Conservation (phyloP, 805 yeast genomes). For the Saturnispora silvae region DNA sequence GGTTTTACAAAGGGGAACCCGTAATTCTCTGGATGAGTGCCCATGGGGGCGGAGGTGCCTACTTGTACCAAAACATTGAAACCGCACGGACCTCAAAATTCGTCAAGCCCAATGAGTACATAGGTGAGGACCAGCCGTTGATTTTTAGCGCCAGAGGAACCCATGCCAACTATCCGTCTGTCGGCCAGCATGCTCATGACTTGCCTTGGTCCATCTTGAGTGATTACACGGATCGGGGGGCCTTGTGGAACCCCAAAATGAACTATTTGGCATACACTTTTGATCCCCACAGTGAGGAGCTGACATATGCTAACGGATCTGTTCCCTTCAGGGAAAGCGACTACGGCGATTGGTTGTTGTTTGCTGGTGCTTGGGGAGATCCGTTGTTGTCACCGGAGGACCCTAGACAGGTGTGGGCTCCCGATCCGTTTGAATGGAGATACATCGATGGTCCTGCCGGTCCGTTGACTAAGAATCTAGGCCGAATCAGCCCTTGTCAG, state of each 20-base stretch:
- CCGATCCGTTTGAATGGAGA: constrained; percentile 81
- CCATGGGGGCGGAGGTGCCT: constrained; percentile 95
- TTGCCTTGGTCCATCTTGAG: constrained; percentile 82
- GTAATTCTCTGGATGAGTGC: constrained; percentile 92
- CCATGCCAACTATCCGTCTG: constrained; percentile 93
- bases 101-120: constrained; percentile 14
- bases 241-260: constrained; percentile 85
- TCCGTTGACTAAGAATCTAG: constrained; percentile 69
- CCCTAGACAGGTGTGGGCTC: constrained; percentile 75
- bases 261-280: constrained; percentile 76
- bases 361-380: constrained; percentile 88
- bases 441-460: constrained; percentile 92
- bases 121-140: constrained; percentile 44
- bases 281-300: constrained; percentile 29
- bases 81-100: constrained; percentile 30
- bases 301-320: constrained; percentile 37
- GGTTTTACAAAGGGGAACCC: constrained; percentile 76
- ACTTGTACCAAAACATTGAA: constrained; percentile 65
- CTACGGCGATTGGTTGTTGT: constrained; percentile 72
- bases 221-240: constrained; percentile 92
- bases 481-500: constrained; percentile 67
- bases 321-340: constrained; percentile 40
- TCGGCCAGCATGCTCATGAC: constrained; percentile 93
- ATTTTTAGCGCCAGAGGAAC: constrained; percentile 91
- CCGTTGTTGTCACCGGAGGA: constrained; percentile 53